These are phyloP conservation scores for Yarrowia osloensis DNA, from an alignment of 805 yeast genomes.

Conservation along the genomic window DNA sequence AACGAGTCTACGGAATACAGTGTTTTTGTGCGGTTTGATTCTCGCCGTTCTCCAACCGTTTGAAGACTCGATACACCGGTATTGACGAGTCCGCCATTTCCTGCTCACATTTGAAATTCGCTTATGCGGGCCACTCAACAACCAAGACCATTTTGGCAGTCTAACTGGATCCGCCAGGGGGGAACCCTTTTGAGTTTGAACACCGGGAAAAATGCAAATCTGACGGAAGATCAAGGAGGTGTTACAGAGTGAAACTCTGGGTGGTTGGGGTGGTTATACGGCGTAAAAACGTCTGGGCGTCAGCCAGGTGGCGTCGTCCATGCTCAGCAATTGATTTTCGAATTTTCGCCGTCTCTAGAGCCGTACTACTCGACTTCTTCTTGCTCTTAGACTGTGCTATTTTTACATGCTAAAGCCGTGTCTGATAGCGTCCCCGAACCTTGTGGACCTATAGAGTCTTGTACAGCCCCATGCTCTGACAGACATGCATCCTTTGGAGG, in stretches of 20 bases:
- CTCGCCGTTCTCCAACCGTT: too few species aligned
- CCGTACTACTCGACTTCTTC: neutral
- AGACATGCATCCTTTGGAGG: neutral
- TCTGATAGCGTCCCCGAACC: conserved; percentile 4
- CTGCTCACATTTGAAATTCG: too few species aligned
- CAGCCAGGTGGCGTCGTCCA: too few species aligned
- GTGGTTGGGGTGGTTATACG: neutral
- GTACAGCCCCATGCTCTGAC: conserved; percentile 27
- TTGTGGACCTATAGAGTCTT: neutral
- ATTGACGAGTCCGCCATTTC: too few species aligned
- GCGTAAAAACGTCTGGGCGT: too few species aligned
- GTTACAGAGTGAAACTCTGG: conserved; percentile 7
- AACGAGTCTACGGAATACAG: too few species aligned
- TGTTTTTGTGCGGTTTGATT: too few species aligned
- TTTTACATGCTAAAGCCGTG: conserved; percentile 27
- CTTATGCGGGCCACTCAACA: neutral
- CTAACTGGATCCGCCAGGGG: conserved; percentile 26
- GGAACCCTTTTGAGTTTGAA: neutral
- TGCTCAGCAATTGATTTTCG: too few species aligned
- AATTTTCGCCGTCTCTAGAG: neutral
- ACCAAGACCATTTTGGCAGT: conserved; percentile 1
- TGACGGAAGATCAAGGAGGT: conserved; percentile 21
- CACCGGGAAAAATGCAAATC: conserved; percentile 20
- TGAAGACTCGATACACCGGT: neutral
- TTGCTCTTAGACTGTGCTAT: neutral